Evolutionary conservation across 108 stramenopile species (phyloP), one percentile per base, ranked within the genome.

Genomic region (Cylindrotheca closterium): DNA sequence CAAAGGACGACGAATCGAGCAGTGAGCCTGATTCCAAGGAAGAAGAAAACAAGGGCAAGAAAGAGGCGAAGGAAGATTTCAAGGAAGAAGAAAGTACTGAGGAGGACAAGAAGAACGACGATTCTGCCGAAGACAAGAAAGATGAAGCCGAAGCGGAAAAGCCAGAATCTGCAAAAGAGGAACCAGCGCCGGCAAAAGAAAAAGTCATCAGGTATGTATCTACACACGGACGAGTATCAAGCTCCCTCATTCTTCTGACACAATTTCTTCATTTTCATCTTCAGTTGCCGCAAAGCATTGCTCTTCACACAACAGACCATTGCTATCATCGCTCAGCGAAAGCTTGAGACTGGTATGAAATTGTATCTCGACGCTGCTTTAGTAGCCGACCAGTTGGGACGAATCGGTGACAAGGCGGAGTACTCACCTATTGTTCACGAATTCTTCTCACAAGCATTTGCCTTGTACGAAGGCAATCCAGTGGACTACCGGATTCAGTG

Each of bases 221-320:
- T 26, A n/a, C 52, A 22, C 7, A 8, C 48, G 30, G 31, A 27
- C 4, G 1, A 8, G 31, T 67, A 18, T 15, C 50, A 2, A 33
- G 29, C 23, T 18, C 54, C 5, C 37, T 1, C 27, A 3, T 55
- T 29, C 32, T 55, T 49, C 65, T 33, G 69, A 71, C 60, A 21
- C 21, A 12, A 45, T 33, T 25, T 29, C 26, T 33, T 30, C 42
- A 8, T 30, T 29, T 33, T 61, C 33, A 3, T 50, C 31, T 50
- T 34, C 51, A 89, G 79, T 58, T 90, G 89, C 50, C 86, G 96
- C 50, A 97, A 97, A 79, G 84, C 96, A 2, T 96, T 98, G 47
- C 91, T 96, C 1, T 96, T 97, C 58, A 68, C 97, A 4, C 97
- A 98, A 69, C 92, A 97, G 79, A 84, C 85, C 0, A 82, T 96